Percentiles rank a stretch among this genome's conserved stretches.
phyloP scores from a whole-genome alignment of 106 monocot species.

The Cymbidium sinense region DNA sequence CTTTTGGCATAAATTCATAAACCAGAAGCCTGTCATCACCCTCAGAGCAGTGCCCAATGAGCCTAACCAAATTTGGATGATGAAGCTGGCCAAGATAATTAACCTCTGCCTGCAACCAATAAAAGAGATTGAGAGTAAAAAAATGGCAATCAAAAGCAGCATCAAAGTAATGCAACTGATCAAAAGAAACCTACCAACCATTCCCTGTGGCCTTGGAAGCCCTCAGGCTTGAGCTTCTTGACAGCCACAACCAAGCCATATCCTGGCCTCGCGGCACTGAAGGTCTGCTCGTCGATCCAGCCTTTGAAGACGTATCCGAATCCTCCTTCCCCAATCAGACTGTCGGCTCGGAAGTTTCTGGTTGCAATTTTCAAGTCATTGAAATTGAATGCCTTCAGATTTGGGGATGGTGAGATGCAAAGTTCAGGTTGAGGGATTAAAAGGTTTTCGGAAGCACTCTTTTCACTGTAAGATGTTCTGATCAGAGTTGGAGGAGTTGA shows the following conservation, averaged over 20 bases:
- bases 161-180: no score
- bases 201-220: conserved; percentile 12
- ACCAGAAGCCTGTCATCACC: conserved; percentile 32
- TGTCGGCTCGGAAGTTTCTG: conserved; percentile 5
- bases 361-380: conserved; percentile 8
- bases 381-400: conserved; percentile 7
- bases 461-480: neutral
- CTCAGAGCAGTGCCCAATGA: conserved; percentile 32
- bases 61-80: conserved; percentile 39
- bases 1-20: conserved; percentile 44
- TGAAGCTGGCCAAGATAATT: conserved; percentile 32
- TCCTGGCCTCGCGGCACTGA: conserved; percentile 6
- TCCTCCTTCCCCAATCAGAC: conserved; percentile 12
- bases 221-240: conserved; percentile 12
- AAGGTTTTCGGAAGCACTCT: neutral
- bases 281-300: conserved; percentile 8
- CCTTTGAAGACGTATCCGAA: conserved; percentile 13
- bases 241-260: conserved; percentile 6
- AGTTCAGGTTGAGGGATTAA: neutral
- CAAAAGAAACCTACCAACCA: conserved; percentile 5
- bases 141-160: neutral
- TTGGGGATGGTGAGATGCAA: neutral
- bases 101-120: conserved; percentile 25
- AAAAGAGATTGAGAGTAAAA: neutral
- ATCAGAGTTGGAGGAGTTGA: neutral